A percentile compares a stretch with the other conserved stretches of the same genome.
These are phyloP conservation scores for Teratosphaeria destructans DNA, from an alignment of 2,329 filamentous ascomycete species.

Conservation along the genomic window DNA sequence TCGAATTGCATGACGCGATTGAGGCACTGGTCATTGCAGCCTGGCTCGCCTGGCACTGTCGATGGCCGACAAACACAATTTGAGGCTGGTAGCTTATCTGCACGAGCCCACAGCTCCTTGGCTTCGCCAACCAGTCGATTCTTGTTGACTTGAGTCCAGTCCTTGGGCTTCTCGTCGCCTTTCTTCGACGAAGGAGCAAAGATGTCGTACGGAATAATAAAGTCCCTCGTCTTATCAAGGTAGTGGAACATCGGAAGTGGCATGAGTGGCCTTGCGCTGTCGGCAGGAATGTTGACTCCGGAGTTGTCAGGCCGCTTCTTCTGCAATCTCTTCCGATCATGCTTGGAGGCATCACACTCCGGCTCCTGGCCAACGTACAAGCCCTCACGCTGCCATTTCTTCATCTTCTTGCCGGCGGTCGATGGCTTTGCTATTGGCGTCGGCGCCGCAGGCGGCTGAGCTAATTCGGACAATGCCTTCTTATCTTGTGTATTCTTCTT, in stretches of 20 bases:
- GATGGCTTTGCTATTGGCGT: slow-evolving; percentile 17
- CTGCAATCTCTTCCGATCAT: slow-evolving; percentile 38
- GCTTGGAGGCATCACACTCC: slow-evolving; percentile 27
- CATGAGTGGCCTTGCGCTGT: slow-evolving; percentile 27
- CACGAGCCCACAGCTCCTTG: slow-evolving; percentile 24
- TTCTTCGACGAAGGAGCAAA: slow-evolving; percentile 66
- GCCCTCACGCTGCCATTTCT: slow-evolving; percentile 73
- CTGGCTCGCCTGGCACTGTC: slow-evolving; percentile 47
- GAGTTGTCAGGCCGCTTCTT: slow-evolving; percentile 24
- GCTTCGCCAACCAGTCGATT: slow-evolving; percentile 62
- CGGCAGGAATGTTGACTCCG: slow-evolving; percentile 3
- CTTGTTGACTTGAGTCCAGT: slow-evolving; percentile 85
- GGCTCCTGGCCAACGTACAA: slow-evolving; percentile 74
- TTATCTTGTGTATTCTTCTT: slow-evolving; percentile 10
- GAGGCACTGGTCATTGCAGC: slow-evolving; percentile 82
- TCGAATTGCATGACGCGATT: slow-evolving; percentile 97
- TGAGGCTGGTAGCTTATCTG: slow-evolving; percentile 19
- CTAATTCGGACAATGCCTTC: slow-evolving; percentile 12
- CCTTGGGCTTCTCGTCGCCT: slow-evolving; percentile 81
- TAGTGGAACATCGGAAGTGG: slow-evolving; percentile 27
- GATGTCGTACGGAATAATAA: slow-evolving; percentile 80
- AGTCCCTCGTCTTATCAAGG: slow-evolving; percentile 59
- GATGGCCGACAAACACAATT: slow-evolving; percentile 58
- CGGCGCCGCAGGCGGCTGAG: slow-evolving; percentile 10
- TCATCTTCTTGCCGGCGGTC: slow-evolving; percentile 39